A percentile compares a stretch with the other conserved stretches of the same genome.
Evolutionary conservation across 345 rosid genomes (phyloP).

Genomic region (Alliaria petiolata): DNA sequence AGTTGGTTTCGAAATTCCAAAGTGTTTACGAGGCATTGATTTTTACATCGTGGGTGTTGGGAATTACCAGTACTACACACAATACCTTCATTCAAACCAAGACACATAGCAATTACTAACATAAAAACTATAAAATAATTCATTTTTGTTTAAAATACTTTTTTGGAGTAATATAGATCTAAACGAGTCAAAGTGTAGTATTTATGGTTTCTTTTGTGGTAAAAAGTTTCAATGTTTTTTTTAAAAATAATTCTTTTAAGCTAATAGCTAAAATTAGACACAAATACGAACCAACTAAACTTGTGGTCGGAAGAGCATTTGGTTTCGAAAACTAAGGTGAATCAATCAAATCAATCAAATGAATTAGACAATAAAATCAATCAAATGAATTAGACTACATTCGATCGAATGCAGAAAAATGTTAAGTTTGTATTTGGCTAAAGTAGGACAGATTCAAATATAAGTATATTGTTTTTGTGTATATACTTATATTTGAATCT

Average conservation of each 20-base stretch:
- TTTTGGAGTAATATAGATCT: neutral
- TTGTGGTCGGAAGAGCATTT: neutral
- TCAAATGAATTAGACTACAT: no score
- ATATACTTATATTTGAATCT: no score
- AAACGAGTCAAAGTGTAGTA: neutral
- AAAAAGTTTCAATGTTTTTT: neutral
- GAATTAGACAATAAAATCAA: no score
- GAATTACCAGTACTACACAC: no score
- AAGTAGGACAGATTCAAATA: no score
- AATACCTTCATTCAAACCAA: slow-evolving; percentile 5
- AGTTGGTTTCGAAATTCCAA: slow-evolving; percentile 1
- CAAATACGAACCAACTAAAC: neutral
- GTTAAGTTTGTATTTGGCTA: no score
- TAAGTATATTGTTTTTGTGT: no score
- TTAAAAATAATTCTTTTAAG: neutral
- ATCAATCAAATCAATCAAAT: neutral
- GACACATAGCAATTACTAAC: neutral
- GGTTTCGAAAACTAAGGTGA: neutral
- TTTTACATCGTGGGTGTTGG: no score
- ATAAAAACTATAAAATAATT: neutral
- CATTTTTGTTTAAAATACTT: neutral
- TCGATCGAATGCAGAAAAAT: no score
- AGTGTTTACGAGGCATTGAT: neutral
- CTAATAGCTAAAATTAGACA: neutral
- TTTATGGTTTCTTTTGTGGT: neutral